Conservation (phyloP, 345 rosid species). For the Chamaenerion angustifolium region DNA sequence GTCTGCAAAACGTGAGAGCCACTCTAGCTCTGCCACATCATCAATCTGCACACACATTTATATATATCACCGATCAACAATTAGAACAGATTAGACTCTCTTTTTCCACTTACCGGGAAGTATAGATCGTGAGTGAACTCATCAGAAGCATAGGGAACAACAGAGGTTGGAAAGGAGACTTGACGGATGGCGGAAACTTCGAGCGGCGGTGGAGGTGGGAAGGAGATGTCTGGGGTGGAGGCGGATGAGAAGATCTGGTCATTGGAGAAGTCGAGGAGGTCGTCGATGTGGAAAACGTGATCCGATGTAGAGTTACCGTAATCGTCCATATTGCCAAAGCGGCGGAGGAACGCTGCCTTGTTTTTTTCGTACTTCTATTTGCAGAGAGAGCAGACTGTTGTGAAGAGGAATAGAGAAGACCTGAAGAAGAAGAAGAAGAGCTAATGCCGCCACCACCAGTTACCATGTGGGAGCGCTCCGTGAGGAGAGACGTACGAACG, state of each 20-base stretch:
- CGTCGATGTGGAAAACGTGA: conserved; percentile 50
- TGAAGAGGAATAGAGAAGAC: too few species aligned
- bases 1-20: conserved; percentile 71
- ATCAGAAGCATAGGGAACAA: conserved; percentile 17
- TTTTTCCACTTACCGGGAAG: conserved; percentile 68
- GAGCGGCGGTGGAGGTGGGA: conserved; percentile 14
- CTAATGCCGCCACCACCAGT: too few species aligned
- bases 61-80: too few species aligned
- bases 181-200: conserved; percentile 14
- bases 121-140: conserved; percentile 53
- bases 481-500: conserved; percentile 6
- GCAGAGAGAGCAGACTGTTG: too few species aligned
- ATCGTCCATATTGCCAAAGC: conserved; percentile 26
- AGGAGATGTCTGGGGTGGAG: conserved; percentile 5
- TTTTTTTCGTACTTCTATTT: too few species aligned
- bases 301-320: conserved; percentile 27
- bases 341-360: too few species aligned
- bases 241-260: conserved; percentile 26
- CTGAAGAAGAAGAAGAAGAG: too few species aligned
- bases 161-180: conserved; percentile 17
- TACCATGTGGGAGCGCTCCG: conserved; percentile 11
- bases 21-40: too few species aligned
- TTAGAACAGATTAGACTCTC: conserved; percentile 65
- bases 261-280: conserved; percentile 62
- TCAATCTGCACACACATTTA: too few species aligned